Evolutionary conservation across 1,284 basidiomycete species (phyloP).

Genomic region (Pisolithus thermaeus): DNA sequence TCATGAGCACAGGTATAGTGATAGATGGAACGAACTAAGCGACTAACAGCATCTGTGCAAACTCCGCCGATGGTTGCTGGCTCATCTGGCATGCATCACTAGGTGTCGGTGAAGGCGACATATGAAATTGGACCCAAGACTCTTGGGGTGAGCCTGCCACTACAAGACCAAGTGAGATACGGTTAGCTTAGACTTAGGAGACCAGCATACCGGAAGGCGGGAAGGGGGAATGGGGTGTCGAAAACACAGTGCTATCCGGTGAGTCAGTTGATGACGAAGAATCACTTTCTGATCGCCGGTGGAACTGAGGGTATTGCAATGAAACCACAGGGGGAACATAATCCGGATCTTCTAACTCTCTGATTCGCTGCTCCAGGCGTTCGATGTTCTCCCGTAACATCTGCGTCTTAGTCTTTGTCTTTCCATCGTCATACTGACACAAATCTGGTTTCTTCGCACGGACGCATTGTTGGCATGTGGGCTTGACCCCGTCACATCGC

Average conservation of each 20-base stretch:
- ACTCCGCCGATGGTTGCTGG: constrained; percentile 53
- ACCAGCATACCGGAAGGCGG: constrained; percentile 40
- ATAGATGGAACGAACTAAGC: constrained; percentile 2
- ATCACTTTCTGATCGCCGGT: constrained; percentile 51
- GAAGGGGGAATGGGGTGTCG: constrained; percentile 57
- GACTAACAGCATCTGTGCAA: constrained; percentile 61
- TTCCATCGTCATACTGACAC: constrained; percentile 61
- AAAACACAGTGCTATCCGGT: constrained; percentile 51
- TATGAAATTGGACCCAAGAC: constrained; percentile 30
- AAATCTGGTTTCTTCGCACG: constrained; percentile 54
- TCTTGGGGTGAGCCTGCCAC: constrained; percentile 24
- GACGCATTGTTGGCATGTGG: constrained; percentile 54
- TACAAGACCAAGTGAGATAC: constrained; percentile 10
- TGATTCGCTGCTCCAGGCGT: constrained; percentile 50
- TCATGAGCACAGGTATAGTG: constrained; percentile 10
- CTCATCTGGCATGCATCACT: constrained; percentile 45
- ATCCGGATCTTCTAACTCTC: constrained; percentile 56
- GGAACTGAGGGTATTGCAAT: constrained; percentile 47
- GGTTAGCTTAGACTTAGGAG: constrained; percentile 21
- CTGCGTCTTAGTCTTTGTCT: constrained; percentile 60
- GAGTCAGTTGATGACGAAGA: constrained; percentile 58
- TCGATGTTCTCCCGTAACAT: constrained; percentile 53
- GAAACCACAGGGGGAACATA: constrained; percentile 47
- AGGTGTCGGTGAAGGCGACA: constrained; percentile 43
- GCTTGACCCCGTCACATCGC: constrained; percentile 56